Evolutionary conservation across 2,329 filamentous ascomycete genomes (phyloP).

Genomic region (Sphaerulina populicola): DNA sequence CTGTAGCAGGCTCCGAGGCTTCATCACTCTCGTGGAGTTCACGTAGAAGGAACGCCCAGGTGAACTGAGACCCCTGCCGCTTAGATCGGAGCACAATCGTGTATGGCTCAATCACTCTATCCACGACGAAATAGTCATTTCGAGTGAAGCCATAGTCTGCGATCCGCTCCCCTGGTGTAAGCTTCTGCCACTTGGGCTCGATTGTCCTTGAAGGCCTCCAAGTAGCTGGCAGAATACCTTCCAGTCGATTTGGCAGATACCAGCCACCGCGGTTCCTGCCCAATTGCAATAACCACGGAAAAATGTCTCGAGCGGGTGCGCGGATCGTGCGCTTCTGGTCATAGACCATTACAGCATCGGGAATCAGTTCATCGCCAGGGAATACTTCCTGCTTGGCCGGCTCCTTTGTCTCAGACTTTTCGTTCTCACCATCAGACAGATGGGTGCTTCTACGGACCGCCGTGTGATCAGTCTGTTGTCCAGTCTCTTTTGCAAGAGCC

Average conservation of each 20-base stretch:
- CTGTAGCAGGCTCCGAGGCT: slow-evolving; percentile 7
- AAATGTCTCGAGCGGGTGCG: slow-evolving; percentile 15
- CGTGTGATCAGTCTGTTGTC: background rate
- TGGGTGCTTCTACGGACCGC: slow-evolving; percentile 2
- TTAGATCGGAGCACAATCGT: slow-evolving; percentile 14
- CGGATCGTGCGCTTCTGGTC: slow-evolving; percentile 15
- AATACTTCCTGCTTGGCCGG: background rate
- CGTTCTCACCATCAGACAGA: slow-evolving; percentile 6
- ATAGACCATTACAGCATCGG: slow-evolving; percentile 20
- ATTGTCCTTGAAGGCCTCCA: slow-evolving; percentile 16
- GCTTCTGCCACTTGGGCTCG: slow-evolving; percentile 14
- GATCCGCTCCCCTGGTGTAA: slow-evolving; percentile 17
- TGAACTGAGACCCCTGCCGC: slow-evolving; percentile 16
- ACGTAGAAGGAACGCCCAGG: slow-evolving; percentile 19
- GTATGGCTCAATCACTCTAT: slow-evolving; percentile 8
- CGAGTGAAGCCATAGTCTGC: slow-evolving; percentile 19
- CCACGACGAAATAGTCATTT: slow-evolving; percentile 20
- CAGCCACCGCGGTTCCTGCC: slow-evolving; percentile 22
- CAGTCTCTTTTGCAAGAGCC: slow-evolving; percentile 1
- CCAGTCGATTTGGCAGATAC: slow-evolving; percentile 16
- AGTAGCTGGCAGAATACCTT: slow-evolving; percentile 13
- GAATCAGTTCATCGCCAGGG: slow-evolving; percentile 18
- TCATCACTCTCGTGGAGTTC: slow-evolving; percentile 10
- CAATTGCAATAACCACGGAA: slow-evolving; percentile 20
- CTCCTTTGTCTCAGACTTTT: background rate